Base-by-base conservation (phyloP, 306 rosid species). In the Gynostemma pentaphyllum region DNA sequence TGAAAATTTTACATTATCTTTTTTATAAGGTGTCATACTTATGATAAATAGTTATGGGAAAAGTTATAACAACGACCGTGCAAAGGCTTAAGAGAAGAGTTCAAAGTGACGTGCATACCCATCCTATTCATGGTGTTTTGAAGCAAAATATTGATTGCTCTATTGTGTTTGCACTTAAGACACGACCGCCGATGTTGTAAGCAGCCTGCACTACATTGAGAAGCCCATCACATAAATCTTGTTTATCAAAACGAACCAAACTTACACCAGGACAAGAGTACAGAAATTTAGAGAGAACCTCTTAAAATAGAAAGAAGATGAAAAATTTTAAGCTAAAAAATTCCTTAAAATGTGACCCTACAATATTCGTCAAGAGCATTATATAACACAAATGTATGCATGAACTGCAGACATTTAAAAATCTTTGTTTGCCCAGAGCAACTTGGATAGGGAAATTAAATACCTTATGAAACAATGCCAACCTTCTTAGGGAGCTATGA, bases 381-480 rank as follows among this genome's bases (percentile, higher is more conserved):
- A 56, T 18, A 57, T 28, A 11, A 49, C n/a, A 44, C 8, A n/a
- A 71, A 36, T 7, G 44, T 24, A 34, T 7, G 30, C 27, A 32
- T 19, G n/a, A 28, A n/a, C n/a, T n/a, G n/a, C n/a, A 41, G 37
- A 23, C 13, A 14, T 39, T 23, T 13, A n/a, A n/a, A n/a, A n/a
- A n/a, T n/a, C n/a, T n/a, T n/a, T n/a, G n/a, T n/a, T n/a, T n/a
- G n/a, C n/a, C n/a, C n/a, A n/a, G n/a, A n/a, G n/a, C n/a, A n/a
- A n/a, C n/a, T n/a, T 40, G 23, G 29, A 69, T 23, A 75, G 68
- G 70, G 50, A 76, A 49, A 55, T 27, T 34, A 40, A 63, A 56
- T 85, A 88, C 98, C 96, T 91, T 91, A 77, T 88, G 96, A 82
- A 85, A 90, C 81, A 90, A 78, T 72, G 91, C 83, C 72, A 90